Base-by-base conservation (phyloP, 768 basidiomycete species). In the Pholiota microspora region DNA sequence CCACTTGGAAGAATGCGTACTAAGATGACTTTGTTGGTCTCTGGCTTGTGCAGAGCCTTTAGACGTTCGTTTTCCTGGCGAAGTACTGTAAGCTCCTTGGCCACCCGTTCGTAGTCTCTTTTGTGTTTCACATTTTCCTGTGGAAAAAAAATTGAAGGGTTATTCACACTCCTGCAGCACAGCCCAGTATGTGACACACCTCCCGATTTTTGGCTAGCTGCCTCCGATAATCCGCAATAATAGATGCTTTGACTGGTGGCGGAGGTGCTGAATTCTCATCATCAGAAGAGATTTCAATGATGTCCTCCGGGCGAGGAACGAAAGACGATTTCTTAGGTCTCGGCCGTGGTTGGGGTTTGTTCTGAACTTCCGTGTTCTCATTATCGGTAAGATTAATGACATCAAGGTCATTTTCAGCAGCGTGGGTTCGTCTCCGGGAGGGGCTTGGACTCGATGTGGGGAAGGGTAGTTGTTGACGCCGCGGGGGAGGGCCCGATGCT, bases 261-360 rank as follows among this genome's bases (percentile, higher is more conserved):
- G 18, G 16, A 7, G 53, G n/a, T 23, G 49, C 49, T 8, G 46
- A 21, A n/a, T 56, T 49, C 34, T 82, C 82, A 13, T 84, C 83
- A 24, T 80, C 80, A n/a, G 81, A 82, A 1, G 79, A 80, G 52
- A 84, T 79, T 63, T 84, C 82, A 47, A 84, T 77, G 16, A 83
- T 67, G 16, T 82, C 80, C 23, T 53, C 49, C 7, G 56, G 15
- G 18, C 51, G 52, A 13, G 53, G 48, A 49, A 53, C 35, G 5
- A 47, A 42, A 7, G 25, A 23, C 15, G 57, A 45, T 51, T 55
- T 56, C 42, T 40, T 59, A 3, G 56, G 59, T 29, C 55, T 55
- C 54, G 21, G 59, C 34, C 48, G 60, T 57, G 38, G 59, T 58
- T 65, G 51, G 58, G 57, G 36, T 50, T 53, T 56, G 44, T 59